A percentile compares a stretch with the other conserved stretches of the same genome.
Conservation (phyloP, 2,329 filamentous ascomycete genomes). For the Epichloe hybrida region DNA sequence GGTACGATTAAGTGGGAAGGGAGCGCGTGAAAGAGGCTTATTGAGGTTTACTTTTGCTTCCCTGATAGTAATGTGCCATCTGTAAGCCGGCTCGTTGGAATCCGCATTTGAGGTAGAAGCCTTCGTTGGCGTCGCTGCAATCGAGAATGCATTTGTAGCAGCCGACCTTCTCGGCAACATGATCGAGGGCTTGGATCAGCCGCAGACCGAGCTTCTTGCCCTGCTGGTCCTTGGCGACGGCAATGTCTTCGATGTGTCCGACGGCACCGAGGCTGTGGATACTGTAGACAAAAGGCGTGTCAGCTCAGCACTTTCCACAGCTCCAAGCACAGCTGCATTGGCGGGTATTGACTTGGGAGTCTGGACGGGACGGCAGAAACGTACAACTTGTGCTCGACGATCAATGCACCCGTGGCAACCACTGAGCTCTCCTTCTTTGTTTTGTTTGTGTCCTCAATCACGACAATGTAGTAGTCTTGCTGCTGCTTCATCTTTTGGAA, state of each 20-base stretch:
- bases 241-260: conserved; percentile 96
- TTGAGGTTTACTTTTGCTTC: conserved; percentile 32
- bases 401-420: conserved; percentile 80
- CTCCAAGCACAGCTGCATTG: background rate
- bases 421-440: conserved; percentile 43
- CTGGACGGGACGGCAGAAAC: conserved; percentile 18
- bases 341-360: too few relatives aligned
- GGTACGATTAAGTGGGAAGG: too few relatives aligned
- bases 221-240: conserved; percentile 87
- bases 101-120: conserved; percentile 96
- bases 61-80: conserved; percentile 91
- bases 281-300: conserved; percentile 26
- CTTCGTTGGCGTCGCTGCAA: conserved; percentile 91
- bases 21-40: conserved; percentile 5
- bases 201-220: conserved; percentile 90
- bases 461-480: conserved; percentile 73
- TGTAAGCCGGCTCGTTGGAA: conserved; percentile 85
- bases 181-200: conserved; percentile 88
- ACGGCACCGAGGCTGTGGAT: conserved; percentile 73
- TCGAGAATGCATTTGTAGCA: conserved; percentile 98
- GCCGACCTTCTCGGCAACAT: conserved; percentile 72
- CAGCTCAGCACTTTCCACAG: background rate
- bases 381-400: conserved; percentile 90
- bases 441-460: conserved; percentile 58
- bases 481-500: conserved; percentile 70